These are phyloP conservation scores for Elongisporangium senticosum DNA, from an alignment of 352 stramenopile genomes.

Conservation along the genomic window DNA sequence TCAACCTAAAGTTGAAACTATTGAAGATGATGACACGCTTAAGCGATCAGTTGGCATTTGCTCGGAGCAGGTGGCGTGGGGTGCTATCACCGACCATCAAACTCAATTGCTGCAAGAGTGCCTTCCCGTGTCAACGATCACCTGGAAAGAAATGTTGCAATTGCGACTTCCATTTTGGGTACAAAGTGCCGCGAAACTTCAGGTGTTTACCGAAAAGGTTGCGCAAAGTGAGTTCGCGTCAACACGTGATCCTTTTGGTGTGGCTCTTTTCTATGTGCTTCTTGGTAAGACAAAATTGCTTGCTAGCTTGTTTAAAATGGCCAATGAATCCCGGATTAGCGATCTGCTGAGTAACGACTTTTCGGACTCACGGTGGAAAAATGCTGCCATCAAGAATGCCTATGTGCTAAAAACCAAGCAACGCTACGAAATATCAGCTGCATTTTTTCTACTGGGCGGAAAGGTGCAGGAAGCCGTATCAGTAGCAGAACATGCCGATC, in stretches of 20 bases:
- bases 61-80: constrained; percentile 78
- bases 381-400: constrained; percentile 87
- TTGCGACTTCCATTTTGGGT: constrained; percentile 78
- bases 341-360: constrained; percentile 85
- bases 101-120: constrained; percentile 66
- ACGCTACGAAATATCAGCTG: constrained; percentile 67
- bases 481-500: constrained; percentile 68
- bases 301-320: constrained; percentile 81
- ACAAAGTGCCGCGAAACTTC: constrained; percentile 43
- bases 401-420: constrained; percentile 86
- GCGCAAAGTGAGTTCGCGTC: constrained; percentile 74
- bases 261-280: constrained; percentile 83
- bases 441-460: constrained; percentile 78
- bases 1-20: neutral
- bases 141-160: constrained; percentile 61
- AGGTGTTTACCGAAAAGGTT: constrained; percentile 59
- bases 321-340: constrained; percentile 66
- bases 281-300: constrained; percentile 81
- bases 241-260: constrained; percentile 73
- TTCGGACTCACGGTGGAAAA: constrained; percentile 73
- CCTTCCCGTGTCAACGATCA: constrained; percentile 39
- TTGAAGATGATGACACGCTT: constrained; percentile 1
- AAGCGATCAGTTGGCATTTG: constrained; percentile 34
- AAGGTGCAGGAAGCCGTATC: constrained; percentile 75
- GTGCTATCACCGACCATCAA: constrained; percentile 58